Percentiles rank a stretch among this genome's conserved stretches.
Evolutionary conservation across 2,329 filamentous ascomycete species (phyloP).

Genomic region (Colletotrichum graminicola): DNA sequence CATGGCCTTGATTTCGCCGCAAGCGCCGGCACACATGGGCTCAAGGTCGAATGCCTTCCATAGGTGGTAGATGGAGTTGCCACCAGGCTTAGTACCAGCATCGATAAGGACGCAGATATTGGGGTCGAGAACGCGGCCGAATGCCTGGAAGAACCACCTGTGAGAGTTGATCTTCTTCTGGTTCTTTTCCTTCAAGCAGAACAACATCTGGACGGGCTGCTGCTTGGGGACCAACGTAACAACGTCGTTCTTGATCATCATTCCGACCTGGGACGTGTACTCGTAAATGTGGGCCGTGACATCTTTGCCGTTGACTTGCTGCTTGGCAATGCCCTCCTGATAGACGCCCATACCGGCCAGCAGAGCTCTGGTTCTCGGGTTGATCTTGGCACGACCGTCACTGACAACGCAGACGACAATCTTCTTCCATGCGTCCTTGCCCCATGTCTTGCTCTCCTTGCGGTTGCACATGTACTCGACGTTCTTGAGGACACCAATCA

Average conservation of each 20-base stretch:
- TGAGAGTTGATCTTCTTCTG: slow-evolving; percentile 99
- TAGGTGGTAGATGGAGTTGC: slow-evolving; percentile 94
- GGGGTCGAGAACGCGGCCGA: slow-evolving; percentile 90
- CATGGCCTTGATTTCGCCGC: slow-evolving; percentile 99
- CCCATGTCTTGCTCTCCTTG: slow-evolving; percentile 96
- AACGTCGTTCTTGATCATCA: slow-evolving; percentile 90
- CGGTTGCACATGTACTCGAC: slow-evolving; percentile 98
- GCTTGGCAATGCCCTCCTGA: slow-evolving; percentile 98
- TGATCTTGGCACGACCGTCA: slow-evolving; percentile 97
- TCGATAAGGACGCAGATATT: slow-evolving; percentile 98
- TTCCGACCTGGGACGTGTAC: slow-evolving; percentile 87
- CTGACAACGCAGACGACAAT: slow-evolving; percentile 98
- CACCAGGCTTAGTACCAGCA: slow-evolving; percentile 93
- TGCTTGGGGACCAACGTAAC: slow-evolving; percentile 87
- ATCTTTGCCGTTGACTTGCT: slow-evolving; percentile 95
- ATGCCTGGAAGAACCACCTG: slow-evolving; percentile 98
- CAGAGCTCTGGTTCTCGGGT: slow-evolving; percentile 88
- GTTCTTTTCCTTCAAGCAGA: slow-evolving; percentile 99
- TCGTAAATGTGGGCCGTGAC: slow-evolving; percentile 99
- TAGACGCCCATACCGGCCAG: slow-evolving; percentile 95
- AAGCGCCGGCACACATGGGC: slow-evolving; percentile 96
- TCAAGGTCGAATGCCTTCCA: slow-evolving; percentile 99
- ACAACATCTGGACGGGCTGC: slow-evolving; percentile 95
- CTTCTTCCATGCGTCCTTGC: slow-evolving; percentile 99
- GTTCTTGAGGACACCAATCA: slow-evolving; percentile 98